Base-by-base conservation (phyloP, 139 green algal genomes). In the Picochlorum sp. region DNA sequence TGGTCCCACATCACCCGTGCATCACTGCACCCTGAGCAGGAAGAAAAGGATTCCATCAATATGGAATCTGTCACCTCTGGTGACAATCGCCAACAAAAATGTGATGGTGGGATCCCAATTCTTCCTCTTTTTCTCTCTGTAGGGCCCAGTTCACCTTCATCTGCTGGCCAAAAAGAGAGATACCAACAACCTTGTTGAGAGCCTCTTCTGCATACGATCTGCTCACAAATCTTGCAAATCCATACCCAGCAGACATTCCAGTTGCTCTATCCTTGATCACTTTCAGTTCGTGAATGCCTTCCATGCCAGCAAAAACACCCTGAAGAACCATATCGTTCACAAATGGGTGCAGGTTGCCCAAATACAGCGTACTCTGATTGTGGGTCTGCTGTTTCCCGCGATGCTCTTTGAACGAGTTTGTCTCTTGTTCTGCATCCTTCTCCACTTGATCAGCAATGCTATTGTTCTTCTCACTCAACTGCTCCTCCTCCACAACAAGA, bases 1-100 rank as follows among this genome's bases (percentile, higher is more conserved):
- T 86, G 82, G 73, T 92, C 86, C 82, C 84, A 88, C 75, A 88
- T 85, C 30, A 92, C 84, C 10, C 82, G 58, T 0, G 86, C 86
- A 67, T 92, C 86, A 28, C 71, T 80, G 74, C 74, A 81, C 10
- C 69, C 72, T 1, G 50, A 52, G 23, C 44, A 74, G 3, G 10
- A 8, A n/a, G 62, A 11, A 30, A 85, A 82, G 18, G 75, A 70
- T n/a, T 32, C 16, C 50, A 63, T 15, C 23, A 72, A 45, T 16
- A 72, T 51, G 41, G 20, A 15, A 61, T 87, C 80, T 18, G 72
- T 78, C 18, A 81, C 69, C 14, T 81, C 75, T 58, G 62, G n/a
- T 18, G 72, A 64, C 6, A 92, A 61, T 92, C 85, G 1, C 85
- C 85, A 26, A 90, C 83, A 69, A 90, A 92, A 5, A 89, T 80